A percentile compares a stretch with the other conserved stretches of the same genome.
These are phyloP conservation scores for Hypoxylon lienhwacheense DNA, from an alignment of 495 filamentous ascomycete species.

Conservation along the genomic window DNA sequence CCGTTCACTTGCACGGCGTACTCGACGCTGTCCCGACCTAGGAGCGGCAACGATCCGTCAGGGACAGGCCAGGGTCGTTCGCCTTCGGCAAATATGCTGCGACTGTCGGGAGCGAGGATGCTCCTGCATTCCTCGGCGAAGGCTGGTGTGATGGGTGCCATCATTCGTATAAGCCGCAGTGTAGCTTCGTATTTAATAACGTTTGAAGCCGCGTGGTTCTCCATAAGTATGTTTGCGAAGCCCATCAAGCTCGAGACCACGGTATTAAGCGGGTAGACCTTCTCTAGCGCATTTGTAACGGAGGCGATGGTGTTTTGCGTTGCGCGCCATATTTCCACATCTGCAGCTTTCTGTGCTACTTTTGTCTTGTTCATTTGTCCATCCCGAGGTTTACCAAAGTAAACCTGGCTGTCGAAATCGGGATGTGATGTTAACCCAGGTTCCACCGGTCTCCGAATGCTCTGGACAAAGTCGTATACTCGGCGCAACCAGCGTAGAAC, in stretches of 20 bases:
- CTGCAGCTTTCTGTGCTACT: conserved; percentile 46
- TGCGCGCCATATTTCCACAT: conserved; percentile 61
- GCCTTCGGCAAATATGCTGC: conserved; percentile 51
- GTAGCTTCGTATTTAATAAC: conserved; percentile 41
- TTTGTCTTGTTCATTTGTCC: conserved; percentile 26
- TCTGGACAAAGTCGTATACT: conserved; percentile 60
- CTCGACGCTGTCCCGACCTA: conserved; percentile 41
- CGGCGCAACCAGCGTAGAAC: conserved; percentile 76
- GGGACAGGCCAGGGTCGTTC: conserved; percentile 45
- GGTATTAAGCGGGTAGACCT: conserved; percentile 76
- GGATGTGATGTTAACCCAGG: not conserved
- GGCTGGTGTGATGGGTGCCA: conserved; percentile 76
- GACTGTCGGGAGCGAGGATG: conserved; percentile 44
- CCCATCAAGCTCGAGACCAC: conserved; percentile 78
- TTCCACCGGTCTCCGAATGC: conserved; percentile 23
- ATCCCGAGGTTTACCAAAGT: conserved; percentile 34
- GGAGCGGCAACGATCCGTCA: conserved; percentile 50
- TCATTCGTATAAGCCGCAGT: conserved; percentile 62
- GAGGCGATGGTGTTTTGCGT: conserved; percentile 67
- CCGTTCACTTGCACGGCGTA: conserved; percentile 79
- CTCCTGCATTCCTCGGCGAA: conserved; percentile 81
- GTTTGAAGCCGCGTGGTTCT: conserved; percentile 25
- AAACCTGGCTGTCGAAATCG: conserved; percentile 27
- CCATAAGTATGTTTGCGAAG: conserved; percentile 67
- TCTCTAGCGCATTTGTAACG: conserved; percentile 69